phyloP scores from a whole-genome alignment of 2,329 filamentous ascomycete genomes.

The Juglanconis sp. region DNA sequence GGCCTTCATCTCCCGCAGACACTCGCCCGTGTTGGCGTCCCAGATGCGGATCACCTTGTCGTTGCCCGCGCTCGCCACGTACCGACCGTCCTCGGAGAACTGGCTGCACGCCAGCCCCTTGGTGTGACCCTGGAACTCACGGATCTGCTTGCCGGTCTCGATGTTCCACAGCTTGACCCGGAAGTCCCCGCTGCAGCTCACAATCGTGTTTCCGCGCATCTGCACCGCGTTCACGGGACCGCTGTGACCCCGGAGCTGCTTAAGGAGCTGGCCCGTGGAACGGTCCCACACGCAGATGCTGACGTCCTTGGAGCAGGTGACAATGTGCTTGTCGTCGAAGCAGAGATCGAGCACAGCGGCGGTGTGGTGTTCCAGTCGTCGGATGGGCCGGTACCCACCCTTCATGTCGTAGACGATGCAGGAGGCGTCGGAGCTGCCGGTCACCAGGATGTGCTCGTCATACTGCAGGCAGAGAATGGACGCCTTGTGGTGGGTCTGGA shows the following conservation, averaged over 20 bases:
- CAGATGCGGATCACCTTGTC: slow-evolving; percentile 95
- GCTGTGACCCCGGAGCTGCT: slow-evolving; percentile 77
- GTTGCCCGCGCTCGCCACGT: slow-evolving; percentile 90
- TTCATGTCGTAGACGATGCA: slow-evolving; percentile 90
- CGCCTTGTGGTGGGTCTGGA: slow-evolving; percentile 73
- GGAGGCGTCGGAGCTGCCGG: slow-evolving; percentile 86
- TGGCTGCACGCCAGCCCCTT: slow-evolving; percentile 94
- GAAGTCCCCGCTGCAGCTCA: slow-evolving; percentile 91
- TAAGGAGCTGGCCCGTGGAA: slow-evolving; percentile 68
- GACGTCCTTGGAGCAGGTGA: slow-evolving; percentile 95
- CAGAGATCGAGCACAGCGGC: slow-evolving; percentile 92
- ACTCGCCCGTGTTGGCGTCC: slow-evolving; percentile 85
- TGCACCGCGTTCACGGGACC: slow-evolving; percentile 97
- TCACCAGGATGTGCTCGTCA: slow-evolving; percentile 88
- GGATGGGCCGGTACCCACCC: slow-evolving; percentile 74
- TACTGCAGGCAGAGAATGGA: slow-evolving; percentile 95
- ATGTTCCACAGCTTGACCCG: slow-evolving; percentile 95
- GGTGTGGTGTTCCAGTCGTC: slow-evolving; percentile 72
- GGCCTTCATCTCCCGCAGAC: slow-evolving; percentile 75
- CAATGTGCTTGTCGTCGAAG: slow-evolving; percentile 87
- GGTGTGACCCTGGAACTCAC: slow-evolving; percentile 85
- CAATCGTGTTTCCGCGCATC: slow-evolving; percentile 86
- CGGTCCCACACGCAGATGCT: slow-evolving; percentile 95
- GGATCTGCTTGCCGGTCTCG: slow-evolving; percentile 80
- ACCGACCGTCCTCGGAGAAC: slow-evolving; percentile 91